These are phyloP conservation scores for Ceratocystis eucalypticola DNA, from an alignment of 2,329 filamentous ascomycete genomes.

Conservation along the genomic window DNA sequence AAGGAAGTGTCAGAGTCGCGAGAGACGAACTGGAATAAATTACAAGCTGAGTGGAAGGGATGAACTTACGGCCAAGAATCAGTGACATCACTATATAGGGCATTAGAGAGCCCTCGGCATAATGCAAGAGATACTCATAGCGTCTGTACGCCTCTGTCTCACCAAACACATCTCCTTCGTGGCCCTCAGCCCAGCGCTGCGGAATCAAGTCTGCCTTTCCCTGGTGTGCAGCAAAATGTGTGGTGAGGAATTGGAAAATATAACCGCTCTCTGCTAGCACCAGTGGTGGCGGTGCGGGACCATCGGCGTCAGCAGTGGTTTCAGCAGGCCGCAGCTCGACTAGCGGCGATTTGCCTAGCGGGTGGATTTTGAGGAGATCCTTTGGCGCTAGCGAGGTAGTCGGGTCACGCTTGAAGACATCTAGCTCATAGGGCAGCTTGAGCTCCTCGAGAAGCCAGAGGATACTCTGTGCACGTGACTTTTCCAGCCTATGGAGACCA, in stretches of 20 bases:
- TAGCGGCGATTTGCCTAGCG: slow-evolving; percentile 75
- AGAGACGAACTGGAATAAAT: background rate
- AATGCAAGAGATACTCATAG: slow-evolving; percentile 63
- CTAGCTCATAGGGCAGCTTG: slow-evolving; percentile 62
- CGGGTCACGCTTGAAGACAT: slow-evolving; percentile 58
- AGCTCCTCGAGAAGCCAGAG: slow-evolving; percentile 80
- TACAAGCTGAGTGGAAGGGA: background rate
- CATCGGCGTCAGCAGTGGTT: background rate
- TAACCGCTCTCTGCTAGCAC: slow-evolving; percentile 70
- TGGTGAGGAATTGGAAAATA: slow-evolving; percentile 70
- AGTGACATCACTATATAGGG: slow-evolving; percentile 51
- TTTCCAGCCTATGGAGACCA: slow-evolving; percentile 51
- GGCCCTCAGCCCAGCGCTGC: slow-evolving; percentile 41
- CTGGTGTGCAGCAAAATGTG: slow-evolving; percentile 36
- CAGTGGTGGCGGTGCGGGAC: slow-evolving; percentile 29
- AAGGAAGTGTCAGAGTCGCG: background rate
- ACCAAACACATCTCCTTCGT: slow-evolving; percentile 42
- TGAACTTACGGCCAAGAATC: slow-evolving; percentile 38
- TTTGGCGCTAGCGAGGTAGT: slow-evolving; percentile 55
- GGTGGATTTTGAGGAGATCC: slow-evolving; percentile 64
- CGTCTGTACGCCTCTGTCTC: slow-evolving; percentile 49
- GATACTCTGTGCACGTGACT: slow-evolving; percentile 70
- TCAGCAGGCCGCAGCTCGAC: slow-evolving; percentile 43
- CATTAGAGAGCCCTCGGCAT: slow-evolving; percentile 75
- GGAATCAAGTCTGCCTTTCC: slow-evolving; percentile 34